Base-by-base conservation (phyloP, 768 basidiomycete genomes). In the Mycena polygramma region DNA sequence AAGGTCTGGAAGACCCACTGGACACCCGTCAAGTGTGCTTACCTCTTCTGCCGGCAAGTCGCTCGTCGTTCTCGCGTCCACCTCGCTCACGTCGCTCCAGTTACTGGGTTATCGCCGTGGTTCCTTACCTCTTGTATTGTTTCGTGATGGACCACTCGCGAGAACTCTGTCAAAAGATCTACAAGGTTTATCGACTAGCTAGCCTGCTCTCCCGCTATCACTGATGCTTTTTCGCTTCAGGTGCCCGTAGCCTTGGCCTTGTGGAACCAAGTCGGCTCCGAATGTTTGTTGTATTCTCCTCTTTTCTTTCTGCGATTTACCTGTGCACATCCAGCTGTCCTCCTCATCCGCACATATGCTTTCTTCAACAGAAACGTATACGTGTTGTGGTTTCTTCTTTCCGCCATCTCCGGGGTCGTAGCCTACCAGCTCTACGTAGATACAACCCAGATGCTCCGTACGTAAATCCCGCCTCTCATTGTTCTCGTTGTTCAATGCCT, bases 231-330 rank as follows among this genome's bases (percentile, higher is more conserved):
- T n/a, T 36, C 35, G 66, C 24, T 64, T 57, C 71, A 94, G 93
- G 89, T 94, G 61, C 93, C 93, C 7, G 93, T 94, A 66, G 90
- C 90, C 8, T 85, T 94, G 57, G 92, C 92, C 20, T 91, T 94
- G 89, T 94, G 92, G 92, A 94, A 94, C 75, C 93, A 94, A 87
- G 92, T 93, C 63, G 90, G 91, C 53, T 92, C 92, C 55, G 92
- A 94, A 83, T 90, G 92, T 91, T 67, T 61, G 63, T 69, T 37
- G 35, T 68, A 24, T 68, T 64, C 65, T 67, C 49, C 22, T 14
- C 43, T 51, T 66, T 39, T 39, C 76, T 67, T 54, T 37, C 39
- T 1, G 13, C 63, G 55, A 53, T 69, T 70, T 57, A 71, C 43
- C 69, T n/a, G 73, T 73, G 72, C 75, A 13, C 39, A 72, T 75